Base-by-base conservation (phyloP, 1,284 basidiomycete genomes). In the Heimioporus retisporus region DNA sequence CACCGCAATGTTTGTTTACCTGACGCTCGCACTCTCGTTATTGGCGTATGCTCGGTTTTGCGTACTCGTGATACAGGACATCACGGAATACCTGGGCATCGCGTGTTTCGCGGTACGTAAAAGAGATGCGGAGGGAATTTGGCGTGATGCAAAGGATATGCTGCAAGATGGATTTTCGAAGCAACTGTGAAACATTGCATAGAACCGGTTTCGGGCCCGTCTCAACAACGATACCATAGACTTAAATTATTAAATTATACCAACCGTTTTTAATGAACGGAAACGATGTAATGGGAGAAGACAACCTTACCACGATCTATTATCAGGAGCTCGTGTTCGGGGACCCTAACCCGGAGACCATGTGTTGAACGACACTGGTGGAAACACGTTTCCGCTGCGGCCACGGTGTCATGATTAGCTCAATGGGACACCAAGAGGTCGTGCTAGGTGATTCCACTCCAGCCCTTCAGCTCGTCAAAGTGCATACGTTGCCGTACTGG, bases 51-150 rank as follows among this genome's bases (percentile, higher is more conserved):
- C 86, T 19, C 87, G 94, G 63, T 98, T 97, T 79, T 93, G 90
- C 72, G 86, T 88, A 48, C 83, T 92, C 25, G 94, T 96, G 68
- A 96, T 97, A 74, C 85, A 84, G 77, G 95, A 96, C 71, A 94
- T 97, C 77, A 96, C 94, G 63, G 88, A 96, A 69, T 92, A 92
- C 80, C 86, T 96, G 61, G 95, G 96, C 13, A 93, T 96, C 68
- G 96, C 94, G 1, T 97, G 96, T 81, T 95, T 97, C 76, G 95
- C 93, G 8, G 95, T 96, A 28, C 84, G 90, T 67, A 95, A 93
- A 83, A 93, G 90, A 84, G 93, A 94, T 72, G 83, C 81, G 44
- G 81, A 87, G 59, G 94, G 94, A 8, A 83, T 87, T 31, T 96
- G 94, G 94, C 82, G 85, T 54, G 79, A 84, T 61, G 84, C 85